Evolutionary conservation across 208 protist genomes (phyloP).

Genomic region (Acanthamoeba culbertsoni): DNA sequence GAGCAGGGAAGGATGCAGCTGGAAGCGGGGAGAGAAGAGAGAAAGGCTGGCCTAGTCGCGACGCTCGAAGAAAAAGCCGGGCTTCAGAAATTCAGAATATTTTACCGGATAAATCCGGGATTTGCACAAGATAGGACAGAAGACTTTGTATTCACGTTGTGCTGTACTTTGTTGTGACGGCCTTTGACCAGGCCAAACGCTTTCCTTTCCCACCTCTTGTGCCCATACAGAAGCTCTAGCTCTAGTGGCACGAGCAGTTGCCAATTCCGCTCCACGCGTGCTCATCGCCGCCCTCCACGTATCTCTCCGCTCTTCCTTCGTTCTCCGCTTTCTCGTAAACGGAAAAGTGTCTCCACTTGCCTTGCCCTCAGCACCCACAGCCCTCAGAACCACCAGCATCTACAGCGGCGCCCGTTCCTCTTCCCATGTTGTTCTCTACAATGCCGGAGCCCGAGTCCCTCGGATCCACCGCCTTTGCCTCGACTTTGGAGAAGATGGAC

Average conservation of each 20-base stretch:
- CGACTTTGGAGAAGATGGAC: slow-evolving; percentile 83
- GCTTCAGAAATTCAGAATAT: not conserved
- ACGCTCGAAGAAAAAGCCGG: not conserved
- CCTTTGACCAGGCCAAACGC: too few relatives aligned
- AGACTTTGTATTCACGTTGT: not conserved
- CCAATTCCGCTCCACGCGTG: too few relatives aligned
- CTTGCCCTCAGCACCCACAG: not conserved
- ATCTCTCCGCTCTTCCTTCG: not conserved
- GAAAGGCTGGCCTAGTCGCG: not conserved
- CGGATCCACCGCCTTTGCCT: slow-evolving; percentile 49
- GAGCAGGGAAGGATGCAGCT: slow-evolving; percentile 25
- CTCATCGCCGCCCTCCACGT: too few relatives aligned
- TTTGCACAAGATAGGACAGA: too few relatives aligned
- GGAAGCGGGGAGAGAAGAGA: slow-evolving; percentile 41
- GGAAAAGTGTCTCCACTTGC: too few relatives aligned
- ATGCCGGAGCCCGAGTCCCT: slow-evolving; percentile 29
- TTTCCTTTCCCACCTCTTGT: too few relatives aligned
- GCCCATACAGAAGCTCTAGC: too few relatives aligned
- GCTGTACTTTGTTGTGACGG: too few relatives aligned
- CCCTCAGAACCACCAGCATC: not conserved
- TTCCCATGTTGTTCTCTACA: slow-evolving; percentile 51
- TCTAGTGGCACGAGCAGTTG: too few relatives aligned
- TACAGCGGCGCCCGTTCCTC: not conserved
- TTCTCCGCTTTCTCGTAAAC: not conserved
- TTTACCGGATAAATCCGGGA: not conserved